Percentiles rank a stretch among this genome's conserved stretches.
These are phyloP conservation scores for Grigorovia jiainica DNA, from an alignment of 805 yeast species.

Conservation along the genomic window DNA sequence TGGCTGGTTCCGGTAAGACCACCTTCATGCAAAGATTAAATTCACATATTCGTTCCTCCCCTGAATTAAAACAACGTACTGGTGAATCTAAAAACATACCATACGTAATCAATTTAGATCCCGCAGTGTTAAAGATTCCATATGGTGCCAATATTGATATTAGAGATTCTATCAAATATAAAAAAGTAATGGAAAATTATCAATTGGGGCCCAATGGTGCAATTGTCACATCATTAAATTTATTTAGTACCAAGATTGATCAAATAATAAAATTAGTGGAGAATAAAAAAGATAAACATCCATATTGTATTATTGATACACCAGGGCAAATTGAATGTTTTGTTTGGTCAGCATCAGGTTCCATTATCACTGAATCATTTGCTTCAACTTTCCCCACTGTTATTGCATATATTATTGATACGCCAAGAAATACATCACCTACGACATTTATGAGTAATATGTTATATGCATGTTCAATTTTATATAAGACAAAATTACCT, in stretches of 20 bases:
- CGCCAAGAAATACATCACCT: conserved; percentile 90
- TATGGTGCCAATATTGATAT: conserved; percentile 92
- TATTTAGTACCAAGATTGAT: conserved; percentile 91
- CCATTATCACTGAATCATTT: conserved; percentile 92
- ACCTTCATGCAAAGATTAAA: conserved; percentile 94
- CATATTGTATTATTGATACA: conserved; percentile 83
- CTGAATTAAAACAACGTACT: conserved; percentile 67
- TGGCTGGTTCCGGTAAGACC: conserved; percentile 89
- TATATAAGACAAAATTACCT: conserved; percentile 92
- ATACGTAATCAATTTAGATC: conserved; percentile 89
- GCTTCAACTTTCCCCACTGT: conserved; percentile 95
- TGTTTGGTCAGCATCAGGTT: conserved; percentile 96
- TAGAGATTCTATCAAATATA: conserved; percentile 90
- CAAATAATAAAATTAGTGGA: conserved; percentile 84
- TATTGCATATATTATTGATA: conserved; percentile 90
- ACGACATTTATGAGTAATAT: conserved; percentile 96
- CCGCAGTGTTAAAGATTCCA: conserved; percentile 92
- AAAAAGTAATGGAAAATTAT: conserved; percentile 93
- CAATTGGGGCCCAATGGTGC: conserved; percentile 98
- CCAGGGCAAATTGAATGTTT: conserved; percentile 99
- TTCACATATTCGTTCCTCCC: conserved; percentile 69
- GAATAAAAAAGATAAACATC: conserved; percentile 46
- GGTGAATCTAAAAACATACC: conserved; percentile 66
- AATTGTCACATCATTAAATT: conserved; percentile 85
- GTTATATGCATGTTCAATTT: conserved; percentile 95